phyloP scores from a whole-genome alignment of 768 basidiomycete species.

The Albatrellus ellisii region DNA sequence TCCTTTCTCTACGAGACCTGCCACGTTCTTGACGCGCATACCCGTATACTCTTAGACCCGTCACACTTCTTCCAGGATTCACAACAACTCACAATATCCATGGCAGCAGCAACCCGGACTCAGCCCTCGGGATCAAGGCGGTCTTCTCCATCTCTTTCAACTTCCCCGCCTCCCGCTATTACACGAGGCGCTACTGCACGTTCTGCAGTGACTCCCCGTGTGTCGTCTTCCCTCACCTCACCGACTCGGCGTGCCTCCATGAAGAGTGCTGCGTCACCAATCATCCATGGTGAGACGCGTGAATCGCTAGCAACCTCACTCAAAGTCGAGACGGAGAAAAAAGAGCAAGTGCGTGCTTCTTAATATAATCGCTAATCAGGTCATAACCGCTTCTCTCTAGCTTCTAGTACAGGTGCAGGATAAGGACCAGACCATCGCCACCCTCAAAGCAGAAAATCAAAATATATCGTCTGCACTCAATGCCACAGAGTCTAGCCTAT shows the following conservation, averaged over 20 bases:
- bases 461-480: constrained; percentile 51
- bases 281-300: constrained; percentile 32
- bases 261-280: constrained; percentile 28
- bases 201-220: constrained; percentile 47
- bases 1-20: too few relatives aligned
- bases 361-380: constrained; percentile 5
- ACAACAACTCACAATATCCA: constrained; percentile 5
- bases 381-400: constrained; percentile 26
- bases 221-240: constrained; percentile 35
- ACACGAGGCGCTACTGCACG: constrained; percentile 49
- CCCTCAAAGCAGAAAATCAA: constrained; percentile 50
- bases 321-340: constrained; percentile 68
- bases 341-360: constrained; percentile 49
- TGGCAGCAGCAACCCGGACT: constrained; percentile 9
- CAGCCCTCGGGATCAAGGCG: constrained; percentile 34
- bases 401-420: constrained; percentile 67
- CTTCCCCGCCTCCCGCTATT: constrained; percentile 30
- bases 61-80: background rate
- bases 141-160: constrained; percentile 26
- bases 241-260: constrained; percentile 36
- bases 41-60: too few relatives aligned
- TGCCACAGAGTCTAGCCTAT: constrained; percentile 56
- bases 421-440: constrained; percentile 57
- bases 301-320: constrained; percentile 49
- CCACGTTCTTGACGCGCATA: too few relatives aligned